Evolutionary conservation across 176 grass and related monocot species (phyloP), one percentile per base, ranked within the genome.

Genomic region (Saccharum spontaneum): DNA sequence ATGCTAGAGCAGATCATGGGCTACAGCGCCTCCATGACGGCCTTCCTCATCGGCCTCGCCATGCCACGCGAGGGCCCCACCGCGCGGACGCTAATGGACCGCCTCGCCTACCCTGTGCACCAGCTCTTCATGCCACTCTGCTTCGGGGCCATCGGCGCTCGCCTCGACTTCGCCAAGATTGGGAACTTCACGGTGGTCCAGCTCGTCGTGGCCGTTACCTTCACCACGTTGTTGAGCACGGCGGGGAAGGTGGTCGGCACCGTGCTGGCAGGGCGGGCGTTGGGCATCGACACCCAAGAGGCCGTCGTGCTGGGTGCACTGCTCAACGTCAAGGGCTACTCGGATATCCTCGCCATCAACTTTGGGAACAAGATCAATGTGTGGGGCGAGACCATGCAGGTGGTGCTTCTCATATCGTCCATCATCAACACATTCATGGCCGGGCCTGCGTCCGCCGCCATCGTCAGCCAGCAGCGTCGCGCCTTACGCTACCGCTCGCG

Each of bases 241-340:
- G 45, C 23, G 4, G 91, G 91, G 38, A 97, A 93, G 85, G 89
- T 97, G 67, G 81, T 20, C 43, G 91, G 94, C 22, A 97, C 94
- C 10, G 75, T 90, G 37, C 26, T 77, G 9, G 79, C 89, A 0
- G 66, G 83, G 5, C 64, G 64, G 2, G 33, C 85, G 23, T 68
- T 95, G 1, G 80, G 86, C 73, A 86, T 94, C 34, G 49, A 69
- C 4, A 22, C 78, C 3, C 37, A 81, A 24, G 91, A 97, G 73
- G 79, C 89, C 15, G 40, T 91, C 40, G 85, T 94, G 74, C 87
- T 97, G 1, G 91, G 94, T 31, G 85, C 86, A 9, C 55, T 97
- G 67, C 86, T 97, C 64, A 97, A 97, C 45, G 91, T 84, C 17
- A 97, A 94, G 66, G 94, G 94, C 4, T 89, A 97, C 74, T 69